These are phyloP conservation scores for Tilletiopsis washingtonensis DNA, from an alignment of 1,284 basidiomycete species.

Conservation along the genomic window DNA sequence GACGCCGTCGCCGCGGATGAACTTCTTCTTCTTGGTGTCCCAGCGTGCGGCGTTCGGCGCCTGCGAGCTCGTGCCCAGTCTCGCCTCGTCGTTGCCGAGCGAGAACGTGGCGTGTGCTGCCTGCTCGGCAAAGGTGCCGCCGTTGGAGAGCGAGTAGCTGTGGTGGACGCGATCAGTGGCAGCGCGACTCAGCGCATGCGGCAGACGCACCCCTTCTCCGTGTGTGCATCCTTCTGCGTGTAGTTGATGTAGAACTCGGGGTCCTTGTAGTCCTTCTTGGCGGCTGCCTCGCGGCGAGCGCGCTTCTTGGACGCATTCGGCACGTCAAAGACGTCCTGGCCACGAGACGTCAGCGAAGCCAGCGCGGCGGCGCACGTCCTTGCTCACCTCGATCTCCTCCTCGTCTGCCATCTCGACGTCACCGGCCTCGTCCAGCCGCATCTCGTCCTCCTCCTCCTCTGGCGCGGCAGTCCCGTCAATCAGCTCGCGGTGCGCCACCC, in stretches of 20 bases:
- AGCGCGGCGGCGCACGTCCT: background rate
- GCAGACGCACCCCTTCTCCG: slow-evolving; percentile 63
- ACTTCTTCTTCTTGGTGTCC: slow-evolving; percentile 97
- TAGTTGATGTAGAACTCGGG: slow-evolving; percentile 85
- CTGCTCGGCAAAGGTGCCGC: slow-evolving; percentile 74
- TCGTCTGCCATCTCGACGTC: slow-evolving; percentile 62
- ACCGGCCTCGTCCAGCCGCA: slow-evolving; percentile 23
- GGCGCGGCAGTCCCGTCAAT: background rate
- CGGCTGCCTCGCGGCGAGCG: background rate
- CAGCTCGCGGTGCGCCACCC: slow-evolving; percentile 35
- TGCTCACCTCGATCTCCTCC: slow-evolving; percentile 54
- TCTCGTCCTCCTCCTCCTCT: slow-evolving; percentile 6
- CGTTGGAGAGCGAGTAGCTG: slow-evolving; percentile 23
- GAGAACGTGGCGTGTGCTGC: slow-evolving; percentile 74
- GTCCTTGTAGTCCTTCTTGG: slow-evolving; percentile 59
- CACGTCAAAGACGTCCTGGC: slow-evolving; percentile 17
- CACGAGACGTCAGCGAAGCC: background rate
- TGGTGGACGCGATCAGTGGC: background rate
- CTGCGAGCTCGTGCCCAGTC: slow-evolving; percentile 36
- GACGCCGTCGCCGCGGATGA: slow-evolving; percentile 71
- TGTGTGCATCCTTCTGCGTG: slow-evolving; percentile 71
- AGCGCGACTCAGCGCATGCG: slow-evolving; percentile 49
- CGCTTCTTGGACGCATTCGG: slow-evolving; percentile 15
- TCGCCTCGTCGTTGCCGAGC: slow-evolving; percentile 66
- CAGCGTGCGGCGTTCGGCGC: slow-evolving; percentile 59